Conservation (phyloP, 495 filamentous ascomycete genomes). For the Clohesyomyces aquaticus region DNA sequence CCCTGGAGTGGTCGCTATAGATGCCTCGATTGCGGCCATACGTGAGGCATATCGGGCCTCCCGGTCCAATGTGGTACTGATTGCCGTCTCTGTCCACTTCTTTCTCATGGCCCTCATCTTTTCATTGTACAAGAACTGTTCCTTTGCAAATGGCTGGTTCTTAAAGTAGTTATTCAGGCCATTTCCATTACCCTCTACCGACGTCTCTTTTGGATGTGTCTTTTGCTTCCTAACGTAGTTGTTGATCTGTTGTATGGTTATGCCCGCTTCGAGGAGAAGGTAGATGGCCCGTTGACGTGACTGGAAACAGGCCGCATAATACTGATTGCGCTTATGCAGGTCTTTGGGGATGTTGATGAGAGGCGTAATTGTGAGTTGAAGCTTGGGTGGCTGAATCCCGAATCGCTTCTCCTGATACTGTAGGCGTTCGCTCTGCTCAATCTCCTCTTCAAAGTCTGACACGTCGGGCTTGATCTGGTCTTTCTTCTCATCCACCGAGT, state of each 20-base stretch:
- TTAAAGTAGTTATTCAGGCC: constrained; percentile 15
- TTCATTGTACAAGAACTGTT: not conserved
- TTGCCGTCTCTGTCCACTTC: constrained; percentile 16
- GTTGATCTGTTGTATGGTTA: constrained; percentile 19
- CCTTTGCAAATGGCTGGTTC: not conserved
- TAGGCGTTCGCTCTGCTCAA: constrained; percentile 19
- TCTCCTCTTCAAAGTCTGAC: constrained; percentile 1
- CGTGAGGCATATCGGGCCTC: constrained; percentile 16
- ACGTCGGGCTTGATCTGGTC: constrained; percentile 20
- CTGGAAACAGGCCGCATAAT: constrained; percentile 23
- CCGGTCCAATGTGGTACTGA: constrained; percentile 4
- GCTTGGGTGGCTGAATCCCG: constrained; percentile 14
- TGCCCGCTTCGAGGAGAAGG: constrained; percentile 15
- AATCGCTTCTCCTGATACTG: constrained; percentile 20
- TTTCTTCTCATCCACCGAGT: not conserved
- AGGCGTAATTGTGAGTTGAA: not conserved
- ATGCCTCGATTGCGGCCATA: not conserved
- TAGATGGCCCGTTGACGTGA: constrained; percentile 13
- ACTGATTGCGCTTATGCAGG: not conserved
- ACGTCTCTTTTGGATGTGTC: constrained; percentile 16
- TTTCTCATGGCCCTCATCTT: not conserved
- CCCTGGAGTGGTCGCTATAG: not conserved
- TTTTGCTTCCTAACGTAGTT: constrained; percentile 24
- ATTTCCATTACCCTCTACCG: constrained; percentile 2
- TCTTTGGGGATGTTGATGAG: constrained; percentile 27